Conservation (phyloP, 2,329 filamentous ascomycete species). For the Ascosphaera aggregata region DNA sequence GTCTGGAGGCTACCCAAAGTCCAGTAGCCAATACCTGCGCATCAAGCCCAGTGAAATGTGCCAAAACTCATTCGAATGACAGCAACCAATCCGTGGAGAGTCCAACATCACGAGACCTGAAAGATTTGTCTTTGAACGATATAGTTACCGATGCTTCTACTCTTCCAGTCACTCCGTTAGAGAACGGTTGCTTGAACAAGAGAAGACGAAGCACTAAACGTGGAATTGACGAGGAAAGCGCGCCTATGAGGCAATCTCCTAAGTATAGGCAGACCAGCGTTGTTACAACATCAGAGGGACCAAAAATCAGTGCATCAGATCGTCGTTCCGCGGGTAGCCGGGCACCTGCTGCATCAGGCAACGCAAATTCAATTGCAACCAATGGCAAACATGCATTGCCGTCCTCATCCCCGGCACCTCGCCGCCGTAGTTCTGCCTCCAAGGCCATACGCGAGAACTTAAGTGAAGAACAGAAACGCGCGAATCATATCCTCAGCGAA, state of each 20-base stretch:
- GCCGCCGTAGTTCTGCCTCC: background rate
- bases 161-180: background rate
- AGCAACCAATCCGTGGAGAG: slow-evolving; percentile 1
- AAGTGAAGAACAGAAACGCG: slow-evolving; percentile 56
- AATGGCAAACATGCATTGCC: background rate
- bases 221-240: background rate
- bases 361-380: background rate
- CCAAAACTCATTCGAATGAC: slow-evolving; percentile 1
- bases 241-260: background rate
- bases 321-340: slow-evolving; percentile 4
- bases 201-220: background rate
- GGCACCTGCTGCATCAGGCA: background rate
- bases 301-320: background rate
- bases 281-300: background rate
- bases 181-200: background rate
- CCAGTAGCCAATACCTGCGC: slow-evolving; percentile 37
- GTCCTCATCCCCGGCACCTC: background rate
- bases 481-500: slow-evolving; percentile 71
- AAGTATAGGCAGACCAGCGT: background rate
- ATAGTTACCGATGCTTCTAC: background rate
- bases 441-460: slow-evolving; percentile 31
- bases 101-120: background rate
- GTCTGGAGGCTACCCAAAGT: slow-evolving; percentile 28
- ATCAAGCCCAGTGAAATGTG: slow-evolving; percentile 25
- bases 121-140: background rate